Base-by-base conservation (phyloP, 1,139 yeast species). In the Suzukiozyma palmioleophila region DNA sequence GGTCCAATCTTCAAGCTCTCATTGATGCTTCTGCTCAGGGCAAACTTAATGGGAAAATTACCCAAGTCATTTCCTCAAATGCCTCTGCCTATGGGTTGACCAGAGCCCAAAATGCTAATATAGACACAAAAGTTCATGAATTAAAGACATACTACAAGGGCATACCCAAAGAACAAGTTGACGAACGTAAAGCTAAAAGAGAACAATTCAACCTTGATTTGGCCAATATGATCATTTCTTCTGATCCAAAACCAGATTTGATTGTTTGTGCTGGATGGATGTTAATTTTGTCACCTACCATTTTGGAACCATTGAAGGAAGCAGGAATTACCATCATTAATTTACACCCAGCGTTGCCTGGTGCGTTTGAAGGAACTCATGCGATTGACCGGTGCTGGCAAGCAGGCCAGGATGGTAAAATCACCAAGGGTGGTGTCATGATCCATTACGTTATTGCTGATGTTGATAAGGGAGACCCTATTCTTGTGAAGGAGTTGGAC, bases 241-340 rank as follows among this genome's bases (percentile, higher is more conserved):
- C 28, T 5, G 6, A 22, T 12, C 54, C 51, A 25, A 67, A 69
- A 50, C 97, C 98, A 3, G 85, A 84, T 49, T 70, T 92, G 48
- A 81, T 92, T 36, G 97, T 92, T 7, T 92, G 98, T 65, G 98
- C 98, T 8, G 98, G 98, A 2, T 92, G 98, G 97, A 84, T 92
- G 92, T 75, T 92, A 42, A 92, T 92, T 44, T 71, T 92, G 47
- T 84, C 96, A 2, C 82, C 89, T 2, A 70, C 77, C 13, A 88
- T 87, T 45, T 69, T 92, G 47, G 66, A 69, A 35, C 90, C 92
- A 2, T 64, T 90, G 35, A 79, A 71, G 39, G 60, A 72, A 8
- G 78, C 75, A 3, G 70, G 75, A 1, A 75, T 89, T 26, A 84
- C 89, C 24, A 89, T 92, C 46, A 89, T 92, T 54, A 92, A 92